Evolutionary conservation across 768 basidiomycete species (phyloP), one percentile per base, ranked within the genome.

Genomic region (Mycena olivaceomarginata): DNA sequence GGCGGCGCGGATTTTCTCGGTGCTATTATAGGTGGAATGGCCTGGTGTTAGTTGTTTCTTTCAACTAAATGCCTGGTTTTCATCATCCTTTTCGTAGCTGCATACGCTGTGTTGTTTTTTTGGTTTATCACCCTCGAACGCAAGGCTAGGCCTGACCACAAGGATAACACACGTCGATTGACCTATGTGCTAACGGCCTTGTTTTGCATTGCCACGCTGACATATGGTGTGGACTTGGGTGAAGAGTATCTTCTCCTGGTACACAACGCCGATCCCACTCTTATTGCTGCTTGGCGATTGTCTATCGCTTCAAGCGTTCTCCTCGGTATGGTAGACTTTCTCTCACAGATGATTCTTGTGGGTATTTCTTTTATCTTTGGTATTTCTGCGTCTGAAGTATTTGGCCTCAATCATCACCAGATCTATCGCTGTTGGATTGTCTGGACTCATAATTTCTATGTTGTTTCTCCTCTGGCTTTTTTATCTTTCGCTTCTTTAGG

Each of bases 141-240:
- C 53, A 56, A 56, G 20, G 53, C 53, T 56, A 56, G n/a, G 53
- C 20, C 53, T 22, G 53, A 56, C 53, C 53, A 56, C 20, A 56
- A 10, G 53, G 8, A 56, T 56, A n/a, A 25, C n/a, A 25, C 53
- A 3, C 53, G 53, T 56, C 53, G 53, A 56, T 56, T 56, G 9
- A 56, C 53, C n/a, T 56, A 56, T 56, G 53, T 12, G n/a, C 53
- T 56, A 56, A 56, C 53, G 53, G 53, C 53, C 53, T 56, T 56
- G 53, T 56, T 56, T 56, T 56, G 53, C 53, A 56, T 56, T 22
- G 53, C 53, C n/a, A 56, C 53, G n/a, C 53, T 56, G n/a, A 56
- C 20, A 22, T 56, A n/a, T 56, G 53, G n/a, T 56, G n/a, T 56
- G n/a, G 53, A 56, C 53, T 56, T 56, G 7, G 53, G 53, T 0